Evolutionary conservation across 768 basidiomycete genomes (phyloP), one percentile per base, ranked within the genome.

Genomic region (Russula vinacea): DNA sequence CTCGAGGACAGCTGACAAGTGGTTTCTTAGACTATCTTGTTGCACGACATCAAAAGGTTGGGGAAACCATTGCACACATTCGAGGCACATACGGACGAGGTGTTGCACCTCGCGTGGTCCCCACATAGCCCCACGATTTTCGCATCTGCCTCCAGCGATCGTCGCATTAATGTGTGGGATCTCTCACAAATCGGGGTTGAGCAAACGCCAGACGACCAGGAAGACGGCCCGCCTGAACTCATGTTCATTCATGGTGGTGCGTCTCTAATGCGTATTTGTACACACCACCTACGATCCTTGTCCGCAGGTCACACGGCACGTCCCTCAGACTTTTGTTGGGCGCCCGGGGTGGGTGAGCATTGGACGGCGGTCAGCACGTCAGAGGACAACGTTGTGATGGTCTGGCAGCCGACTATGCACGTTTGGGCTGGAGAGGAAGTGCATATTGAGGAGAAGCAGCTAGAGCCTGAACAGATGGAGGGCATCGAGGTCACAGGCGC

Each of bases 141-240:
- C 68, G 96, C 96, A 0, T 96, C 94, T 3, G 94, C 94, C 1
- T 94, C 92, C 3, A 89, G 92, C 65, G 97, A 99, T 73, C 84
- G 97, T 49, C 81, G 97, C 11, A 83, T 99, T 67, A 95, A 97
- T 70, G 79, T 98, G 54, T 99, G 97, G 97, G 95, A 99, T 77
- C 74, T 98, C 62, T 81, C 85, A 26, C 83, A 89, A 65, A 96
- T 98, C 66, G 97, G 97, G 0, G 83, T 89, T 45, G 97, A 99
- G 74, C 97, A 99, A 75, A 92, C 93, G 1, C 97, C 96, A 4
- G 97, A 99, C 68, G 97, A 99, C 72, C 91, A 94, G 63, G 97
- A 99, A 74, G 97, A 99, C 71, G 97, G 97, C 1, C 94, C 97
- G 17, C 97, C 97, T 1, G 97, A 99, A 74, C 77, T 98, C 62